Evolutionary conservation across 2,329 filamentous ascomycete species (phyloP).

Genomic region (Sordariomycetes sp.): DNA sequence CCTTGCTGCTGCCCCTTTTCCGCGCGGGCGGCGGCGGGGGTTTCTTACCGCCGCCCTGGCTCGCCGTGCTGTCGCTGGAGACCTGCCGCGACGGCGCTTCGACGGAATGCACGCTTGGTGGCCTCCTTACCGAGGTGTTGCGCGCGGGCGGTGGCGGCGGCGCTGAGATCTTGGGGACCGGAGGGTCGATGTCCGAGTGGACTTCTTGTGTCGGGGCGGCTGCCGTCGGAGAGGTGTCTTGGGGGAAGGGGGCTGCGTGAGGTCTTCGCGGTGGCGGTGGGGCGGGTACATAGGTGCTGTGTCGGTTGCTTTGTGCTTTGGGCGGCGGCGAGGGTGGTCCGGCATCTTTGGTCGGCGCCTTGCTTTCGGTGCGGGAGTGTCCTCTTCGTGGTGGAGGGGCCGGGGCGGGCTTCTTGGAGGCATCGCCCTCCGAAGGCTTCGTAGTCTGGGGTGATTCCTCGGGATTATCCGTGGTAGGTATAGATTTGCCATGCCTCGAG

Average conservation of each 20-base stretch:
- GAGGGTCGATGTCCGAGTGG: no score
- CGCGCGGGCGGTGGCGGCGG: slow-evolving; percentile 37
- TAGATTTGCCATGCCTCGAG: slow-evolving; percentile 69
- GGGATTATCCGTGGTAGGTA: slow-evolving; percentile 28
- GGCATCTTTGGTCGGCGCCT: neutral
- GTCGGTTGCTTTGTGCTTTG: slow-evolving; percentile 35
- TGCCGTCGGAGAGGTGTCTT: no score
- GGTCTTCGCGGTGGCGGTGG: slow-evolving; percentile 48
- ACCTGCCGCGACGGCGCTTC: slow-evolving; percentile 14
- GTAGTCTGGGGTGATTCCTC: slow-evolving; percentile 17
- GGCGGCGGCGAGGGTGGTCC: slow-evolving; percentile 39
- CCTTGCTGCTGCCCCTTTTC: slow-evolving; percentile 35
- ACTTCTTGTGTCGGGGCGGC: neutral
- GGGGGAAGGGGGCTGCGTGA: slow-evolving; percentile 23
- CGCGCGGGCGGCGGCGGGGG: slow-evolving; percentile 42
- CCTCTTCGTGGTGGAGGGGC: slow-evolving; percentile 41
- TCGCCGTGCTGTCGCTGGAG: neutral
- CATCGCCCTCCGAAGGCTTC: neutral
- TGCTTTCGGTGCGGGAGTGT: slow-evolving; percentile 20
- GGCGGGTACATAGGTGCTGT: slow-evolving; percentile 32
- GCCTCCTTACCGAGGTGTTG: slow-evolving; percentile 32
- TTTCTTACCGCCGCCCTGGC: slow-evolving; percentile 20
- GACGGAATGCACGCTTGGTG: slow-evolving; percentile 30
- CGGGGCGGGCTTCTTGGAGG: slow-evolving; percentile 32
- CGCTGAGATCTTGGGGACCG: slow-evolving; percentile 10